Base-by-base conservation (phyloP, 116 monocot species). In the Cymodocea nodosa region DNA sequence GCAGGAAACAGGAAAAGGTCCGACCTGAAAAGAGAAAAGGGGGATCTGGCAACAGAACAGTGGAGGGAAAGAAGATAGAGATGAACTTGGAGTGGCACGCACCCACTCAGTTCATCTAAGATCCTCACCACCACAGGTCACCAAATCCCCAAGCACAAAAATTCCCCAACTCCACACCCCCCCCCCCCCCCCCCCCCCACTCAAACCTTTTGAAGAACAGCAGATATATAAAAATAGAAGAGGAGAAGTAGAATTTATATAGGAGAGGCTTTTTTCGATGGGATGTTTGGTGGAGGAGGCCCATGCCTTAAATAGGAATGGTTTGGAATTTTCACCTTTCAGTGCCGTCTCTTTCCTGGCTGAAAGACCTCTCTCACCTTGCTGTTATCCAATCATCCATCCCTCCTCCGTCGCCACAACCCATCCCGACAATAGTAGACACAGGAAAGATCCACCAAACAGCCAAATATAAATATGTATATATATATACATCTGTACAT, bases 61-160 rank as follows among this genome's bases (percentile, higher is more conserved):
- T 62, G 62, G 39, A 36, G 62, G 54, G 6, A 1, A 37, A 36
- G 35, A 18, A 36, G 62, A 62, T 39, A 36, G 62, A 37, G 37
- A 36, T 39, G 62, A 37, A 62, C 37, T 35, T 14, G 15, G 62
- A n/a, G 19, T 17, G 3, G 62, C 15, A 16, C 24, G 30, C 22
- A n/a, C 36, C 62, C 62, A 62, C 62, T 62, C 25, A 37, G 62
- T 62, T 35, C 62, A 62, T 62, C 62, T 36, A 37, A 61, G 36
- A 15, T n/a, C 37, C n/a, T 61, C 61, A 61, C 35, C 35, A 61
- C 61, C 61, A 62, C 62, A 37, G 62, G n/a, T 62, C 35, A 8
- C 62, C 62, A 37, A 35, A 36, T 62, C 62, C 62, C 35, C 62
- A 17, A 17, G 30, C 30, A 30, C 30, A 30, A 30, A 30, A 30